These are phyloP conservation scores for Cladorrhinum sp. DNA, from an alignment of 2,329 filamentous ascomycete genomes.

Conservation along the genomic window DNA sequence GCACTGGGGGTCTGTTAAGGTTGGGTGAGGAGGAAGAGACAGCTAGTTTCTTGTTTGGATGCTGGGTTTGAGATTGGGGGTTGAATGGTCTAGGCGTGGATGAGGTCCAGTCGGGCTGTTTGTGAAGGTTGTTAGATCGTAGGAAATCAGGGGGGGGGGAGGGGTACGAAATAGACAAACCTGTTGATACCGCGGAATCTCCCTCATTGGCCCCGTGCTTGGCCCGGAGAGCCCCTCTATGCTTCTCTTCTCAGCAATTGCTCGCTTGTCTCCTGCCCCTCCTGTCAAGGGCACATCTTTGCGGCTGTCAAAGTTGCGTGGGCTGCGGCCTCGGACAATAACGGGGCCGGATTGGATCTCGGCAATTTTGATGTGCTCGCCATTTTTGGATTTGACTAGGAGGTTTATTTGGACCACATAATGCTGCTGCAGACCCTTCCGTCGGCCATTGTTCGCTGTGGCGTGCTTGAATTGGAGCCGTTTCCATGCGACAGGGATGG, in stretches of 20 bases:
- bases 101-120: slow-evolving; percentile 42
- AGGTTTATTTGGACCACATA: slow-evolving; percentile 86
- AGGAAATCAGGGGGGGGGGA: neutral
- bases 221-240: slow-evolving; percentile 29
- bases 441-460: slow-evolving; percentile 90
- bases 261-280: slow-evolving; percentile 49
- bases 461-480: slow-evolving; percentile 92
- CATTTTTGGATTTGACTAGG: slow-evolving; percentile 66
- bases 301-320: slow-evolving; percentile 87
- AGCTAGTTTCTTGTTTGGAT: slow-evolving; percentile 51
- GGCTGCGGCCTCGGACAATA: slow-evolving; percentile 88
- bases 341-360: slow-evolving; percentile 91
- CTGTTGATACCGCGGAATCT: slow-evolving; percentile 35
- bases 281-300: slow-evolving; percentile 70
- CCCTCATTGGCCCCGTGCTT: slow-evolving; percentile 18
- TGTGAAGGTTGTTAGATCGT: slow-evolving; percentile 5
- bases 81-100: slow-evolving; percentile 37
- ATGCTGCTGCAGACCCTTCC: slow-evolving; percentile 93
- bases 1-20: slow-evolving; percentile 51
- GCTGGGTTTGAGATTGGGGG: slow-evolving; percentile 37
- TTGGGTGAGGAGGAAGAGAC: slow-evolving; percentile 48
- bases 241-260: slow-evolving; percentile 40
- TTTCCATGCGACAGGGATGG: slow-evolving; percentile 88
- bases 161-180: slow-evolving; percentile 27
- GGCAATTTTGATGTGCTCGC: slow-evolving; percentile 70